phyloP scores from a whole-genome alignment of 2,329 filamentous ascomycete species.

The Xenoacremonium recifei region DNA sequence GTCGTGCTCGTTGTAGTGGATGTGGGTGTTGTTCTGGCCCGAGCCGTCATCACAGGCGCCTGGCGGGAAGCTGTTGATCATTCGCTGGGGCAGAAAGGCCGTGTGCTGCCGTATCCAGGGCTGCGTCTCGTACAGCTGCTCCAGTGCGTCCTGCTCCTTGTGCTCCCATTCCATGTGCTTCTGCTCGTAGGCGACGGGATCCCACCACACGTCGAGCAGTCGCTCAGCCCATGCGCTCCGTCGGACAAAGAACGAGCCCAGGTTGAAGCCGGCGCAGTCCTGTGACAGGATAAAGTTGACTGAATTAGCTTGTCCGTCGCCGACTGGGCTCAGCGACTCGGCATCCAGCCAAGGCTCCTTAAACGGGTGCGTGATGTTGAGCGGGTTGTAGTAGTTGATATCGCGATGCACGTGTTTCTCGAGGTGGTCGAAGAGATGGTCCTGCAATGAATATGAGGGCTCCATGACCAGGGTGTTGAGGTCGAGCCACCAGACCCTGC shows the following conservation, averaged over 20 bases:
- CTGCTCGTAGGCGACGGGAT: conserved; percentile 95
- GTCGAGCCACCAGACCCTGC: conserved; percentile 99
- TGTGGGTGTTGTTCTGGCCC: conserved; percentile 64
- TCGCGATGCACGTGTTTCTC: conserved; percentile 79
- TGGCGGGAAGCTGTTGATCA: conserved; percentile 90
- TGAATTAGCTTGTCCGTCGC: conserved; percentile 74
- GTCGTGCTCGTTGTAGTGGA: conserved; percentile 84
- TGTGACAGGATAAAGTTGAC: conserved; percentile 88
- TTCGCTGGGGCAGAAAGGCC: conserved; percentile 86
- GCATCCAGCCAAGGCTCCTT: conserved; percentile 73
- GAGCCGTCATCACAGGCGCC: conserved; percentile 78
- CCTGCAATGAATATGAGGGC: conserved; percentile 82
- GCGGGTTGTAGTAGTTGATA: conserved; percentile 93
- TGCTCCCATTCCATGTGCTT: conserved; percentile 99
- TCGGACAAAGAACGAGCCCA: conserved; percentile 90
- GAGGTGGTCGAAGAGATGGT: conserved; percentile 84
- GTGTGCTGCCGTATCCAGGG: conserved; percentile 90
- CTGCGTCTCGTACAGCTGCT: conserved; percentile 87
- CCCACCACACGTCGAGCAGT: conserved; percentile 96
- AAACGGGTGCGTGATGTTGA: conserved; percentile 87
- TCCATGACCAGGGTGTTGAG: conserved; percentile 99
- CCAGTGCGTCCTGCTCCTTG: conserved; percentile 94
- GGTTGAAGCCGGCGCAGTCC: conserved; percentile 93
- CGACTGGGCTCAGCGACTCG: conserved; percentile 67
- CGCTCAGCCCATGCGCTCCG: conserved; percentile 88